phyloP scores from a whole-genome alignment of 2,329 filamentous ascomycete species.

The Alternaria gansuensis region DNA sequence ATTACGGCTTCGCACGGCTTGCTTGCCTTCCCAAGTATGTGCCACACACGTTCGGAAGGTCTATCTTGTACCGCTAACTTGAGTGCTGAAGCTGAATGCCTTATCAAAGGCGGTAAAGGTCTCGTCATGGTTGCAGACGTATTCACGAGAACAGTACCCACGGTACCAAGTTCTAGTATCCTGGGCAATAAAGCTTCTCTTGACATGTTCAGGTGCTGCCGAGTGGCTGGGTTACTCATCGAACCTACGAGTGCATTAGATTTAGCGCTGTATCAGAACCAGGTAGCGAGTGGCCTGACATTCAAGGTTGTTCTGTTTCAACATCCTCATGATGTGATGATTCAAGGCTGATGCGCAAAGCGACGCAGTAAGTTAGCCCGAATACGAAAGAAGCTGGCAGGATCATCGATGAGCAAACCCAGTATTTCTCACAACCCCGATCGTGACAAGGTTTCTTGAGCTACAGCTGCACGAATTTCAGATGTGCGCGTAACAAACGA shows the following conservation, averaged over 20 bases:
- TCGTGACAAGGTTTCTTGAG: not conserved
- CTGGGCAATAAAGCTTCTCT: not conserved
- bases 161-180: not conserved
- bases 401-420: conserved; percentile 7
- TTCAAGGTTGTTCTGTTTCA: not conserved
- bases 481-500: not conserved
- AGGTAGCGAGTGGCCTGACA: not conserved
- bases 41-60: not conserved
- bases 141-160: not conserved
- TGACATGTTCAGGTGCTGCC: not conserved
- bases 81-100: not conserved
- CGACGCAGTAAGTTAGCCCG: not conserved
- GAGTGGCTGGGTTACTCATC: not conserved
- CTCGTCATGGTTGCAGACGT: not conserved
- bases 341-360: not conserved
- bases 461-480: not conserved
- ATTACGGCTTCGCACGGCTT: not conserved
- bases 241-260: not conserved
- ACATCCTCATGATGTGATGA: not conserved
- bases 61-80: not conserved
- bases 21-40: not conserved
- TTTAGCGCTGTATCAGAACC: not conserved
- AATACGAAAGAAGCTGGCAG: not conserved
- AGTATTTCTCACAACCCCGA: not conserved
- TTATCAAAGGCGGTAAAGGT: not conserved